These are phyloP conservation scores for Corniculantispora saksenae DNA, from an alignment of 2,329 filamentous ascomycete genomes.

Conservation along the genomic window DNA sequence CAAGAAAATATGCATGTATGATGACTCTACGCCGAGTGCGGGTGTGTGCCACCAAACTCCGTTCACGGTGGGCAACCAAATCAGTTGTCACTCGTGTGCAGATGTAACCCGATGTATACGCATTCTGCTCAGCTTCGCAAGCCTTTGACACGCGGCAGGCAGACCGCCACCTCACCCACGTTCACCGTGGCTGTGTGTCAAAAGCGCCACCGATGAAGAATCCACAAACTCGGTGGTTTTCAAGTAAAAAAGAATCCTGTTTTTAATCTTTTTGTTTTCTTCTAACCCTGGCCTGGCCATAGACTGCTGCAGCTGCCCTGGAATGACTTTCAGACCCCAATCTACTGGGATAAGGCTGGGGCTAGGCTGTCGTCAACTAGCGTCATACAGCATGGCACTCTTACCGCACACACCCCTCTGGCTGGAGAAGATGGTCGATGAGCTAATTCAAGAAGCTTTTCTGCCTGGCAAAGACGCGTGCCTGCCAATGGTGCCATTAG, in stretches of 20 bases:
- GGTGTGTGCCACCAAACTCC: not conserved
- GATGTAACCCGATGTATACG: not conserved
- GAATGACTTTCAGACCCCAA: not conserved
- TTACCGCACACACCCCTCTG: too few species aligned
- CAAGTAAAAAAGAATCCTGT: not conserved
- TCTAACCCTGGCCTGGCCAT: not conserved
- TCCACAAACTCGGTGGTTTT: not conserved
- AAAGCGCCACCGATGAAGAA: too few species aligned
- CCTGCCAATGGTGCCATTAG: not conserved
- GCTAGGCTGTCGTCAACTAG: not conserved
- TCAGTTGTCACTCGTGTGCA: not conserved
- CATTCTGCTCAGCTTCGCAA: not conserved
- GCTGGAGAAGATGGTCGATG: not conserved
- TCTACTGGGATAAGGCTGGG: not conserved
- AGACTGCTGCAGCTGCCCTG: not conserved
- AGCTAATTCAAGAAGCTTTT: not conserved
- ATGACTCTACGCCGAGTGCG: not conserved
- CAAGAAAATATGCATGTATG: not conserved
- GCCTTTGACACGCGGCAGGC: slow-evolving; percentile 4
- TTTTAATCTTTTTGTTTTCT: not conserved
- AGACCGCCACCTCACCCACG: not conserved
- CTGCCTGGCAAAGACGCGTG: not conserved
- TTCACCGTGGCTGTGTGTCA: not conserved
- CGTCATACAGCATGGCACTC: not conserved
- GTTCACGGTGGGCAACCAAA: not conserved